Conservation (phyloP, 169 alveolate genomes). For the Condylostoma magnum region DNA sequence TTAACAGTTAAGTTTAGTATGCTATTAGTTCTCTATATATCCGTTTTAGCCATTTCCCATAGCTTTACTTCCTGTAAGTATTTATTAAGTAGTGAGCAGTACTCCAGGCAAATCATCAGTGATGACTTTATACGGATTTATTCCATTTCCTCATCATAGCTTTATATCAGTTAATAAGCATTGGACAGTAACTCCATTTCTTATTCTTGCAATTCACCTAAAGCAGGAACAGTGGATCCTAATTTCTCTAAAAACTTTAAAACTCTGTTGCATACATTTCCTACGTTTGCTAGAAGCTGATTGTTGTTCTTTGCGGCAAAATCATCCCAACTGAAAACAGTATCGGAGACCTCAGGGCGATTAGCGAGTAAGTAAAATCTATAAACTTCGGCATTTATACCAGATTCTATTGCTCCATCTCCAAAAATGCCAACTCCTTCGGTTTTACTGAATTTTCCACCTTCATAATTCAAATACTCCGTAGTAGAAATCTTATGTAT, state of each 20-base stretch:
- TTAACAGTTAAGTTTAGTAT: conserved; percentile 52
- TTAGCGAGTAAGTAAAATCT: conserved; percentile 79
- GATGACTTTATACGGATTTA: conserved; percentile 71
- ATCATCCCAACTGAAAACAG: conserved; percentile 83
- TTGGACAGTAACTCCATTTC: conserved; percentile 31
- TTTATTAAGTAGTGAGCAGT: conserved; percentile 65
- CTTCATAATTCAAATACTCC: conserved; percentile 84
- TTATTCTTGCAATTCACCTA: conserved; percentile 35
- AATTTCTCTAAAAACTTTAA: conserved; percentile 53
- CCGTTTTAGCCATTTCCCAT: conserved; percentile 67
- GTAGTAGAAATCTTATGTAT: conserved; percentile 73
- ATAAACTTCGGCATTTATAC: conserved; percentile 82
- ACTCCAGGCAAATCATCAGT: conserved; percentile 63
- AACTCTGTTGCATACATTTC: conserved; percentile 75
- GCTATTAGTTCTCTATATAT: conserved; percentile 53
- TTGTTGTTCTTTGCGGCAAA: conserved; percentile 77
- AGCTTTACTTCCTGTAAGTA: conserved; percentile 67
- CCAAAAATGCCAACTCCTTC: conserved; percentile 85
- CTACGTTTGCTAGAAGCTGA: conserved; percentile 80
- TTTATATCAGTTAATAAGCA: conserved; percentile 42
- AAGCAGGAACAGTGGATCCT: conserved; percentile 36
- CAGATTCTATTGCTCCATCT: conserved; percentile 72
- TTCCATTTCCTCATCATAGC: conserved; percentile 64
- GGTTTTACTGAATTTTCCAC: conserved; percentile 59
- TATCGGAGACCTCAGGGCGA: conserved; percentile 83